Percentiles rank a stretch among this genome's conserved stretches.
These are phyloP conservation scores for Curvularia verruculosa DNA, from an alignment of 2,329 filamentous ascomycete genomes.

Conservation along the genomic window DNA sequence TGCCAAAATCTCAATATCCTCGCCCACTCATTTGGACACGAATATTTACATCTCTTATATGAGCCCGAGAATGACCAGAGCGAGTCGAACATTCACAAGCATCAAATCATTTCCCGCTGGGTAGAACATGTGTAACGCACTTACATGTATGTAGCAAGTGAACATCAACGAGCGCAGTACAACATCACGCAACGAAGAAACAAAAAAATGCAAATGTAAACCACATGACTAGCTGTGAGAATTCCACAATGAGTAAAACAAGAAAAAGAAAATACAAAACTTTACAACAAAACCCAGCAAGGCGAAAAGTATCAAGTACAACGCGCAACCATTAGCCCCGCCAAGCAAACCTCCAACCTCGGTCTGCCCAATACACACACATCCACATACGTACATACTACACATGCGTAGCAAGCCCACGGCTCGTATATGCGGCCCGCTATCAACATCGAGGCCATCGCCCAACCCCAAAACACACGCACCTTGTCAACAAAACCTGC, in stretches of 20 bases:
- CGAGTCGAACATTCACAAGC: background rate
- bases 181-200: too few relatives aligned
- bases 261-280: background rate
- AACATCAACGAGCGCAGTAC: too few relatives aligned
- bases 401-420: background rate
- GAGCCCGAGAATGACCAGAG: background rate
- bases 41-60: too few relatives aligned
- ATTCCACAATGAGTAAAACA: background rate
- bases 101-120: too few relatives aligned
- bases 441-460: background rate
- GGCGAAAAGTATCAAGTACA: background rate
- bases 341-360: background rate
- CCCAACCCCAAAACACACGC: background rate
- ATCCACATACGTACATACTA: background rate
- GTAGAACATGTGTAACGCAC: too few relatives aligned
- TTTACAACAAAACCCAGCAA: background rate
- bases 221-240: background rate
- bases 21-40: too few relatives aligned
- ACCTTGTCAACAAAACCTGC: background rate
- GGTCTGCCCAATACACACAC: background rate
- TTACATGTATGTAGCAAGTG: too few relatives aligned
- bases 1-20: too few relatives aligned
- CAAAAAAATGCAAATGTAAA: background rate
- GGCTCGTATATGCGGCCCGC: background rate
- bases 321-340: background rate